A percentile compares a stretch with the other conserved stretches of the same genome.
phyloP scores from a whole-genome alignment of 2,329 filamentous ascomycete species.

The Sporothrix schenckii region DNA sequence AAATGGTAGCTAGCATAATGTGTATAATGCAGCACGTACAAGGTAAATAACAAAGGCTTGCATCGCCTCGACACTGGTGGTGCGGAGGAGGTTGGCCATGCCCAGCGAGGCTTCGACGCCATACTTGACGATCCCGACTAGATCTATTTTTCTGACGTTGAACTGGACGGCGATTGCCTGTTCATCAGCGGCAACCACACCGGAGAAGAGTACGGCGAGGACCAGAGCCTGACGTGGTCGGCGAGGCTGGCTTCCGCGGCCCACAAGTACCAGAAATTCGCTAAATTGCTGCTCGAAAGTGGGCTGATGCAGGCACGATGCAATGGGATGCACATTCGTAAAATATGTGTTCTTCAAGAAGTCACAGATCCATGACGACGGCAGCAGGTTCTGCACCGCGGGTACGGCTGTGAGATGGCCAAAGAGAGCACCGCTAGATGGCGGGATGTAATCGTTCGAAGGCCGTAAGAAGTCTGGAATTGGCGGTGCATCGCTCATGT shows the following conservation, averaged over 20 bases:
- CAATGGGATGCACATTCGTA: slow-evolving; percentile 67
- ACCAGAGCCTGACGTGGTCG: slow-evolving; percentile 61
- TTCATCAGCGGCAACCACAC: slow-evolving; percentile 60
- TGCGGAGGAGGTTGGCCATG: slow-evolving; percentile 71
- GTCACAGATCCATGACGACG: slow-evolving; percentile 60
- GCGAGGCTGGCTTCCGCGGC: slow-evolving; percentile 51
- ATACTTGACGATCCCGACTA: slow-evolving; percentile 60
- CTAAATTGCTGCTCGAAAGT: slow-evolving; percentile 68
- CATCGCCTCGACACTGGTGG: slow-evolving; percentile 71
- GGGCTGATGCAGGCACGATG: slow-evolving; percentile 67
- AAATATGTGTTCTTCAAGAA: slow-evolving; percentile 69
- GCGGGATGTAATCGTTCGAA: slow-evolving; percentile 67
- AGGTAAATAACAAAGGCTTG: slow-evolving; percentile 79
- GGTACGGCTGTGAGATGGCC: slow-evolving; percentile 53
- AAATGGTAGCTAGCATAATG: background rate
- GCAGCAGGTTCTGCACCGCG: slow-evolving; percentile 63
- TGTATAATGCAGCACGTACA: slow-evolving; percentile 50
- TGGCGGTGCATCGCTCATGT: slow-evolving; percentile 28
- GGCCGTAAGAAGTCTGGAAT: slow-evolving; percentile 64
- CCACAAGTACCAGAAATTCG: slow-evolving; percentile 65
- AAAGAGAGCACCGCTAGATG: slow-evolving; percentile 69
- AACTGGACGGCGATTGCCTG: slow-evolving; percentile 52
- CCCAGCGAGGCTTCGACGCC: slow-evolving; percentile 69
- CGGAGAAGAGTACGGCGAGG: slow-evolving; percentile 70
- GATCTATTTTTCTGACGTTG: slow-evolving; percentile 26